Percentiles rank a stretch among this genome's conserved stretches.
Conservation (phyloP, 1,284 basidiomycete genomes). For the Trametes polyzona region DNA sequence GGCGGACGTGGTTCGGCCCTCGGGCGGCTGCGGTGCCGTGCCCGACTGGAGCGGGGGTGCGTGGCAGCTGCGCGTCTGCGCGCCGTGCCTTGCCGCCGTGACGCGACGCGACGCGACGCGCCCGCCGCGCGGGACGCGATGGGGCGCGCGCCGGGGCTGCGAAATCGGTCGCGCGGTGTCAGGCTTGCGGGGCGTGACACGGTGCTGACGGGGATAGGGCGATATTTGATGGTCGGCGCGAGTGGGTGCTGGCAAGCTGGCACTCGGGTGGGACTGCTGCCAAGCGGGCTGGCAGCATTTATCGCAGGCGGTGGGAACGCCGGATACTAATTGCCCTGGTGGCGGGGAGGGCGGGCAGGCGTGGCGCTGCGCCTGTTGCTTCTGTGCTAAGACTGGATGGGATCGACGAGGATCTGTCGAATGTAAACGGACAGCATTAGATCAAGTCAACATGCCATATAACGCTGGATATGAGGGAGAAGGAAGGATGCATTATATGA, state of each 20-base stretch:
- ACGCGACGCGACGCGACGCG: no score
- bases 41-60: neutral
- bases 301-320: conserved; percentile 23
- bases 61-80: conserved; percentile 4
- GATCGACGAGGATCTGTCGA: conserved; percentile 15
- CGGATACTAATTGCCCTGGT: conserved; percentile 16
- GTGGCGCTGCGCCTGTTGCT: conserved; percentile 4
- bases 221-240: conserved; percentile 3
- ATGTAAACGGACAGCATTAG: conserved; percentile 12
- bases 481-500: neutral
- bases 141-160: no score
- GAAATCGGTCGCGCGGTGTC: neutral
- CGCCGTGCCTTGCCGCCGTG: neutral
- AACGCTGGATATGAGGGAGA: neutral
- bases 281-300: conserved; percentile 7
- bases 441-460: no score
- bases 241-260: neutral
- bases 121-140: neutral
- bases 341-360: conserved; percentile 8
- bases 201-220: neutral
- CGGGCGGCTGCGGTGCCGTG: conserved; percentile 3
- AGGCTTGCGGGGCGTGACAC: neutral
- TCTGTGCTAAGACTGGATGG: conserved; percentile 3
- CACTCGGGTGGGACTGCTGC: conserved; percentile 14
- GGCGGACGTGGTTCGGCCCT: neutral